Evolutionary conservation across 805 yeast species (phyloP), one percentile per base, ranked within the genome.

Genomic region (Monosporozyma yasuniensis): DNA sequence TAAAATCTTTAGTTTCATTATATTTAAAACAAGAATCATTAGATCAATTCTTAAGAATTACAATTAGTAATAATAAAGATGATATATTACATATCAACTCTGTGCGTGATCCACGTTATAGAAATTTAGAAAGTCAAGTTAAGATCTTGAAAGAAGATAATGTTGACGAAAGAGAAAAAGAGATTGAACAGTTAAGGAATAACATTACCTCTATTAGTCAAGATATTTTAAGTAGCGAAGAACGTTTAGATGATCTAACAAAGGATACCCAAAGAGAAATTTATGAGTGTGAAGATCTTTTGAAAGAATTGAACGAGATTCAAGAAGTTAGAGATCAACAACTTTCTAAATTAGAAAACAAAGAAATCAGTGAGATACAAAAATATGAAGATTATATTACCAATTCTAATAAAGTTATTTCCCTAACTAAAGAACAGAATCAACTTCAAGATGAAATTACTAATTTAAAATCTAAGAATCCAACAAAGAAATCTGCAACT

Each of bases 1-100:
- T 61, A 10, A 57, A 56, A 18, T 44, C 56, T 6, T 44, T 65
- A 27, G 60, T 57, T 34, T 41, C 53, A 41, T 53, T 60, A 14
- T 63, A 65, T 53, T 49, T 65, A 46, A 66, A 65, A 48, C 64
- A 63, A 49, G 69, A 65, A 43, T 55, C 65, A 0, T 48, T 65
- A 22, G 69, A 65, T 47, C 57, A 59, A 47, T 65, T 65, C 47
- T 51, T 65, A 34, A 55, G 69, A 22, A 58, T 59, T 23, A 62
- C 63, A 0, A 54, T 65, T 19, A 59, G 65, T 6, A 54, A 64
- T 3, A 46, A 48, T 30, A 47, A 56, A 3, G 54, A 54, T 21
- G 44, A 54, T 8, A 22, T 39, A 22, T 39, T 56, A 42, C 55
- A 56, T 22, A 30, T 64, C 3, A 51, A 55, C 3, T 54, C 64